A percentile compares a stretch with the other conserved stretches of the same genome.
These are phyloP conservation scores for Penicillium janthinellum DNA, from an alignment of 2,329 filamentous ascomycete species.

Conservation along the genomic window DNA sequence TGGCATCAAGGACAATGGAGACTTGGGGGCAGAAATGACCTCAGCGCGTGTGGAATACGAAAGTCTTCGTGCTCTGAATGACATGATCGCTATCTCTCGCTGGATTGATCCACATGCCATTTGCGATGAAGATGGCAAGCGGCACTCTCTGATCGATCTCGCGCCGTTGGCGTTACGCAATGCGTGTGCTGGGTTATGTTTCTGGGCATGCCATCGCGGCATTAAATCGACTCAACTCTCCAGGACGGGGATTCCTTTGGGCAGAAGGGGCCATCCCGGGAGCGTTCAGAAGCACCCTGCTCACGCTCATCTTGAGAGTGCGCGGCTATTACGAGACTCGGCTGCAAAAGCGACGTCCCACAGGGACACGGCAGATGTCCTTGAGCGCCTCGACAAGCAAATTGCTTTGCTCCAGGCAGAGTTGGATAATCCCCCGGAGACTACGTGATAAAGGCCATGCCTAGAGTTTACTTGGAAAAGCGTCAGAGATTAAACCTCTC, in stretches of 20 bases:
- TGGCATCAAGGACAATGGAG: conserved; percentile 3
- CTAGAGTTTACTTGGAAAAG: too few species aligned
- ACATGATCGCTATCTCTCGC: conserved; percentile 3
- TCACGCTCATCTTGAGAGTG: neutral
- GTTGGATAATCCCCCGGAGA: too few species aligned
- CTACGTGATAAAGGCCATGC: too few species aligned
- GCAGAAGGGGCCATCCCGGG: neutral
- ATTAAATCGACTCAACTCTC: neutral
- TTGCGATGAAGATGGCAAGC: conserved; percentile 1
- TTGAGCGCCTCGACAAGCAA: conserved; percentile 5
- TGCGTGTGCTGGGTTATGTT: conserved; percentile 8
- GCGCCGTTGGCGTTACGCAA: conserved; percentile 11
- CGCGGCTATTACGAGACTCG: conserved; percentile 4
- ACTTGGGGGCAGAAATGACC: neutral
- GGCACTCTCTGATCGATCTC: conserved; percentile 10
- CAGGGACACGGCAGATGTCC: conserved; percentile 3
- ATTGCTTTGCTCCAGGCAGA: neutral
- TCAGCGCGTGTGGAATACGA: conserved; percentile 6
- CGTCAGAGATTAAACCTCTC: too few species aligned
- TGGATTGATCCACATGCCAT: conserved; percentile 8
- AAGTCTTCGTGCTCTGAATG: conserved; percentile 5
- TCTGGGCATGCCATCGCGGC: conserved; percentile 5
- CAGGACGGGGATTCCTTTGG: neutral
- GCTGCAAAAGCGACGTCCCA: conserved; percentile 9
- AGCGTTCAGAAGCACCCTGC: neutral